Conservation (phyloP, 2,329 filamentous ascomycete genomes). For the Rutstroemia sp. region DNA sequence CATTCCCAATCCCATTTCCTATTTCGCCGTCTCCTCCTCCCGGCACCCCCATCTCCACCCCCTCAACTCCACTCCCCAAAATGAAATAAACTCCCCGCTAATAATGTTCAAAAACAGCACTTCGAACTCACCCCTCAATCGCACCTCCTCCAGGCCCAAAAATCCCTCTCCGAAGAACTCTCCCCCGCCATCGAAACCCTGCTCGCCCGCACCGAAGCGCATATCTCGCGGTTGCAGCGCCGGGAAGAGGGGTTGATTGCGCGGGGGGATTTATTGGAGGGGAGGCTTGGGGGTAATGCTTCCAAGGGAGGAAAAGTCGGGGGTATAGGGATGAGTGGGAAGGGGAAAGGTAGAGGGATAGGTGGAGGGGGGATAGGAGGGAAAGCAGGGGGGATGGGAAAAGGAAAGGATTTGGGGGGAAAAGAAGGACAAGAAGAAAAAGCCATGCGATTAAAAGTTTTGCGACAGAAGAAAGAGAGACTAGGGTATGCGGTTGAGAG, state of each 20-base stretch:
- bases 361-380: constrained; percentile 33
- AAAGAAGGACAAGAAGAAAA: constrained; percentile 18
- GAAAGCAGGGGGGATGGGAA: neutral
- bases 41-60: too few species aligned
- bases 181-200: constrained; percentile 63
- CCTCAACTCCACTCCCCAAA: too few species aligned
- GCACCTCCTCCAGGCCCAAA: constrained; percentile 56
- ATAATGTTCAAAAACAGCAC: too few species aligned
- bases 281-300: constrained; percentile 42
- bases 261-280: constrained; percentile 59
- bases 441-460: constrained; percentile 44
- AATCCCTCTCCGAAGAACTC: constrained; percentile 59
- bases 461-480: constrained; percentile 63
- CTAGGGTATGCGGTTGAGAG: constrained; percentile 64
- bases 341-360: constrained; percentile 24
- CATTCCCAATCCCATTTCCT: too few species aligned
- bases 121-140: constrained; percentile 66
- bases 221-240: constrained; percentile 59
- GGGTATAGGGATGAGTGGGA: constrained; percentile 19
- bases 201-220: constrained; percentile 52
- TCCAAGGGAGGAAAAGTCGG: constrained; percentile 33
- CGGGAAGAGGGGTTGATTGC: constrained; percentile 59
- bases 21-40: too few species aligned
- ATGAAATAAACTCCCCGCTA: too few species aligned
- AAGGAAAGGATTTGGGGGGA: constrained; percentile 12